A percentile compares a stretch with the other conserved stretches of the same genome.
Conservation (phyloP, 768 basidiomycete genomes). For the Leccinum variicolor region DNA sequence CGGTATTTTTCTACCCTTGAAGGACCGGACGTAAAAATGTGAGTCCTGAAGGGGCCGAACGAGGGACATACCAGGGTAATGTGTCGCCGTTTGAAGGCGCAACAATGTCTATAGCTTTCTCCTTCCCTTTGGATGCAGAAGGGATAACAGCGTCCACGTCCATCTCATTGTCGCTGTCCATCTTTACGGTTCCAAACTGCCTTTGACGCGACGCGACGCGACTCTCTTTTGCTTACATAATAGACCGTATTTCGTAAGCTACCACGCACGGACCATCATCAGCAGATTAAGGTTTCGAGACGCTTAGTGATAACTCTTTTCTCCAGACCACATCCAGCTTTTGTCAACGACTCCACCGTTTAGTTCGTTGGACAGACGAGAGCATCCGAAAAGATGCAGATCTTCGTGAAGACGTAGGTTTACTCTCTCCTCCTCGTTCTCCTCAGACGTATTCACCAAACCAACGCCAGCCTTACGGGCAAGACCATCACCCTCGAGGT, state of each 20-base stretch:
- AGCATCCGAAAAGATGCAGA: constrained; percentile 86
- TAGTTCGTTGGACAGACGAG: constrained; percentile 85
- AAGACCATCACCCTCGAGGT: constrained; percentile 99
- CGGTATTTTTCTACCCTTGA: constrained; percentile 97
- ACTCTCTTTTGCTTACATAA: constrained; percentile 3
- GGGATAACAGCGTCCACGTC: constrained; percentile 39
- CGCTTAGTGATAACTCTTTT: constrained; percentile 11
- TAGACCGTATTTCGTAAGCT: constrained; percentile 7
- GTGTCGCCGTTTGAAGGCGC: constrained; percentile 54
- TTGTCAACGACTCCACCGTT: constrained; percentile 94
- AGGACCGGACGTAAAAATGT: not conserved
- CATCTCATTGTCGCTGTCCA: constrained; percentile 57
- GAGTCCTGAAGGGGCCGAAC: not conserved
- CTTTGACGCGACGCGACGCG: constrained; percentile 22
- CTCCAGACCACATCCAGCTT: constrained; percentile 47
- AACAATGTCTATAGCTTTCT: constrained; percentile 49
- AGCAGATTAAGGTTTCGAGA: constrained; percentile 29
- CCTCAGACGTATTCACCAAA: not conserved
- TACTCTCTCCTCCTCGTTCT: not conserved
- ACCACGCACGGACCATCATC: constrained; percentile 47
- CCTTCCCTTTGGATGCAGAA: constrained; percentile 61
- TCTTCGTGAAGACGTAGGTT: constrained; percentile 94
- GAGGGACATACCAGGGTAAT: constrained; percentile 71
- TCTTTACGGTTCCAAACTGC: constrained; percentile 20
- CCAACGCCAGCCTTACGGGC: constrained; percentile 78